Conservation (phyloP, 2,329 filamentous ascomycete species). For the Sarocladium strictum region DNA sequence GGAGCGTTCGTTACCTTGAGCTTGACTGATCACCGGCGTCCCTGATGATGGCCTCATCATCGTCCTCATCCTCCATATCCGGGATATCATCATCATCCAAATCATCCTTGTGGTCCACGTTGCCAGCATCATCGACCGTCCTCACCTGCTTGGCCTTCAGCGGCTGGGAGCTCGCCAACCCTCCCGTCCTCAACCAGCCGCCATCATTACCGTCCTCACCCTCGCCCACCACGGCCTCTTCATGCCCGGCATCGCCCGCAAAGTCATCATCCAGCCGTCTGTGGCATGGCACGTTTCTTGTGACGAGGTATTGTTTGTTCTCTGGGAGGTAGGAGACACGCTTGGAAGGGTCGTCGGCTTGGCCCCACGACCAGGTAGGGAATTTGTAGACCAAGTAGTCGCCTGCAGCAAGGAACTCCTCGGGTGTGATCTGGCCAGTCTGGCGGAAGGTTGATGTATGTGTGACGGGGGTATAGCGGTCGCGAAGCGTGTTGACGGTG, state of each 20-base stretch:
- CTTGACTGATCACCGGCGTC: constrained; percentile 51
- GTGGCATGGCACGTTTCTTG: constrained; percentile 89
- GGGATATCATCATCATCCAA: constrained; percentile 80
- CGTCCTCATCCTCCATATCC: constrained; percentile 97
- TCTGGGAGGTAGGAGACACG: constrained; percentile 75
- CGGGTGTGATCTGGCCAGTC: constrained; percentile 92
- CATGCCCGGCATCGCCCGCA: constrained; percentile 77
- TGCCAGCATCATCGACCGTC: constrained; percentile 84
- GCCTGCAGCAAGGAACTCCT: constrained; percentile 91
- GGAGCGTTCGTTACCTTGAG: constrained; percentile 35
- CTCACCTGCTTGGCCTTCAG: constrained; percentile 74
- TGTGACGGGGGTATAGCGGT: constrained; percentile 82
- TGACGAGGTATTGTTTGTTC: constrained; percentile 93
- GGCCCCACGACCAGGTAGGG: constrained; percentile 94
- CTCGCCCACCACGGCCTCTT: constrained; percentile 80
- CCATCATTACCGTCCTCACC: constrained; percentile 73
- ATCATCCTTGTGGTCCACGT: constrained; percentile 68
- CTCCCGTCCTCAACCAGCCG: constrained; percentile 87
- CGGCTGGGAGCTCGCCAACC: constrained; percentile 67
- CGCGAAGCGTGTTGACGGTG: constrained; percentile 84
- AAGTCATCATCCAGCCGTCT: constrained; percentile 90
- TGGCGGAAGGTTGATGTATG: constrained; percentile 90
- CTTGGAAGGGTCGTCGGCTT: constrained; percentile 74
- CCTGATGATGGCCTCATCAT: constrained; percentile 92
- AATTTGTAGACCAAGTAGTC: constrained; percentile 99